Base-by-base conservation (phyloP, 2,329 filamentous ascomycete species). In the Thermothelomyces thermophilus region DNA sequence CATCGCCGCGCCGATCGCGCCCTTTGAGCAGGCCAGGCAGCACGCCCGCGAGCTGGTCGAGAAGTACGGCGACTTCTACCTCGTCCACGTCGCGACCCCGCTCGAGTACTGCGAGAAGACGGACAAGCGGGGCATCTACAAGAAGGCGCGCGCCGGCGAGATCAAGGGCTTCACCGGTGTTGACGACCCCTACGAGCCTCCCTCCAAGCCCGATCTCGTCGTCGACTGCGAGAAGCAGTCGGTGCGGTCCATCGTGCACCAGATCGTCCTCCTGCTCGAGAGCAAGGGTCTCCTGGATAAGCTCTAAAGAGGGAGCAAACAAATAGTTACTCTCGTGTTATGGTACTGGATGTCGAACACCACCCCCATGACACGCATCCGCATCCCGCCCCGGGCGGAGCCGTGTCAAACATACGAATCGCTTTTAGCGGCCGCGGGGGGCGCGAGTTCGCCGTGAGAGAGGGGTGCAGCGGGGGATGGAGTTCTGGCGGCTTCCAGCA, bases 121-220 rank as follows among this genome's bases (percentile, higher is more conserved):
- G 26, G 93, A 98, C 71, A 90, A 89, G 76, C 80, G 86, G 54
- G 93, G 93, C 53, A 84, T 95, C 65, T 98, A 97, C 71, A 79
- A 79, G 58, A 80, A 82, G 67, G 93, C 93, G 35, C 81, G 93
- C 56, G 79, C 76, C 17, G 93, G 93, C 51, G 87, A 95, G 74
- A 94, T 98, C 71, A 93, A 90, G 82, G 90, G 90, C 57, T 98
- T 98, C 79, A 98, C 93, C 7, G 93, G 93, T 63, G 90, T 98
- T 50, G 91, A 97, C 66, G 91, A 97, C 73, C 90, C 93, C 42
- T 98, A 98, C 66, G 93, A 98, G 82, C 66, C 70, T 19, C 93
- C 93, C 9, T 63, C 71, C 59, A 90, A 91, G 72, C 80, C 90
- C 28, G 83, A 97, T 67, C 75, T 98, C 58, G 81, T 82, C 5